Percentiles rank a stretch among this genome's conserved stretches.
phyloP scores from a whole-genome alignment of 306 rosid genomes.

The Hippophae rhamnoides region DNA sequence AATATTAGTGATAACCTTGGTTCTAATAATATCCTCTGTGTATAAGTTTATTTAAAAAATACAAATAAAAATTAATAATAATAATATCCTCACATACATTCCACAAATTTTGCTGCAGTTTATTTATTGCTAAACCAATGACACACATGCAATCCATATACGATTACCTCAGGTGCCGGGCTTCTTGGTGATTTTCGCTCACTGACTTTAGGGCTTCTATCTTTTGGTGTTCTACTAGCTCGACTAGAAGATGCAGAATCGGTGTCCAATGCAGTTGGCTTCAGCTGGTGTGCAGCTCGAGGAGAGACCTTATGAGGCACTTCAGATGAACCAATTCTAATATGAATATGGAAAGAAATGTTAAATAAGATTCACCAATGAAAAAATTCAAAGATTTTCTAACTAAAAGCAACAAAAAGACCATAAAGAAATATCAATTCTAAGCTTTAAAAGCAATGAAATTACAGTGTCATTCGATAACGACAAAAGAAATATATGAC shows the following conservation, averaged over 20 bases:
- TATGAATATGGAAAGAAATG: constrained; percentile 9
- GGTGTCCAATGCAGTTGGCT: constrained; percentile 45
- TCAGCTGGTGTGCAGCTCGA: constrained; percentile 54
- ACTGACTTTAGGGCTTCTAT: constrained; percentile 68
- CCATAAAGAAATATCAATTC: background rate
- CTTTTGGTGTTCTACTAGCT: constrained; percentile 48
- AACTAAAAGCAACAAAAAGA: background rate
- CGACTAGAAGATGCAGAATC: constrained; percentile 46
- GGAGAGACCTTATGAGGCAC: constrained; percentile 70
- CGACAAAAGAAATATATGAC: no score
- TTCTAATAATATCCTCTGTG: no score
- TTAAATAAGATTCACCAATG: constrained; percentile 8
- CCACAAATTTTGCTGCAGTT: background rate
- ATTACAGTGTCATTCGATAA: no score
- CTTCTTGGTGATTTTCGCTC: constrained; percentile 83
- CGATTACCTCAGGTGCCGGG: constrained; percentile 67
- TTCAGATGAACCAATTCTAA: constrained; percentile 67
- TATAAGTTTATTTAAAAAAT: no score
- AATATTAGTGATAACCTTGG: background rate
- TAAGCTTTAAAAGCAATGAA: background rate
- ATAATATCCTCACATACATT: background rate
- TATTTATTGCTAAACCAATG: background rate
- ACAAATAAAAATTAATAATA: no score
- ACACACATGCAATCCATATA: background rate
- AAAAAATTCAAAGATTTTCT: background rate